Percentiles rank a stretch among this genome's conserved stretches.
phyloP scores from a whole-genome alignment of 345 rosid species.

The Pistacia vera region DNA sequence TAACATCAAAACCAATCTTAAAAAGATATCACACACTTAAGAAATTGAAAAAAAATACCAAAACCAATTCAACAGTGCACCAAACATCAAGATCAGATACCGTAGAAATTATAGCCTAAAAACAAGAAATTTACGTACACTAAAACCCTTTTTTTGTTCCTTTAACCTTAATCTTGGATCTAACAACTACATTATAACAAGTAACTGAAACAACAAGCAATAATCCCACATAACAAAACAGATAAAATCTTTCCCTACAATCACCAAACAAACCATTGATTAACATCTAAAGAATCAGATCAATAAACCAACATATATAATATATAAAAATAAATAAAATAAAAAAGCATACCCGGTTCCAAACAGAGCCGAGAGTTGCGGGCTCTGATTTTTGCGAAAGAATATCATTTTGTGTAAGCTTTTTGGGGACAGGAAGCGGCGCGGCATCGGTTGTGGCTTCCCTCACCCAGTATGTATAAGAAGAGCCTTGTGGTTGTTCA shows the following conservation, averaged over 20 bases:
- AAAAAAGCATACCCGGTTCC: constrained; percentile 60
- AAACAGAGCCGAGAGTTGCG: constrained; percentile 65
- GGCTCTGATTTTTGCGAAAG: constrained; percentile 33
- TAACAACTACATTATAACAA: neutral
- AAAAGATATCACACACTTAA: neutral
- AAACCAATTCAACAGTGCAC: neutral
- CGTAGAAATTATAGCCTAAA: neutral
- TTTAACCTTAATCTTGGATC: neutral
- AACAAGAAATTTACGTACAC: neutral
- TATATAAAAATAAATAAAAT: neutral
- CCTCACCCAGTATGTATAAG: constrained; percentile 92
- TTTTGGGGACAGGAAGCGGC: constrained; percentile 76
- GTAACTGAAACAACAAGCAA: neutral
- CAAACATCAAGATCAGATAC: neutral
- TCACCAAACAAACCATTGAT: neutral
- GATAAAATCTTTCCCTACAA: too few relatives aligned
- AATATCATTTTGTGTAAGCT: constrained; percentile 49
- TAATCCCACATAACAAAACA: neutral
- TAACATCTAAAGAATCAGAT: too few relatives aligned
- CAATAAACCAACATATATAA: neutral
- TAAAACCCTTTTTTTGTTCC: neutral
- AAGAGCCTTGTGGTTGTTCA: constrained; percentile 30
- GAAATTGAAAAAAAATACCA: neutral
- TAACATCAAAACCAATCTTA: neutral
- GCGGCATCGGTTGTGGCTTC: constrained; percentile 73